phyloP scores from a whole-genome alignment of 2,329 filamentous ascomycete species.

The Fusarium lyarnte region DNA sequence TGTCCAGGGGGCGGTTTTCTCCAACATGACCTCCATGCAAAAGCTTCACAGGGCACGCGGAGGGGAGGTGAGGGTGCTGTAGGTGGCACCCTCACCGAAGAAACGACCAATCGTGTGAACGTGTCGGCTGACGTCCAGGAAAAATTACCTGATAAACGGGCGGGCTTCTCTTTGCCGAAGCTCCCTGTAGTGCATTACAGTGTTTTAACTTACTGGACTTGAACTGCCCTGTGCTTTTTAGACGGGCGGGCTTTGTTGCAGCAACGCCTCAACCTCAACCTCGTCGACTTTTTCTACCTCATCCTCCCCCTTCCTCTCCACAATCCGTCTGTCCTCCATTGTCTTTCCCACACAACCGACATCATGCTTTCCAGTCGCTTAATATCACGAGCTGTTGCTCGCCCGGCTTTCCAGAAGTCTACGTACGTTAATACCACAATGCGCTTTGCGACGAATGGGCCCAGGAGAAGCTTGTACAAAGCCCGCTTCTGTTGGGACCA shows the following conservation, averaged over 20 bases:
- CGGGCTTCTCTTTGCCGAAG: constrained; percentile 41
- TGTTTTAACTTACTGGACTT: constrained; percentile 1
- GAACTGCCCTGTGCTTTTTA: constrained; percentile 34
- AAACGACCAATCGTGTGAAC: constrained; percentile 14
- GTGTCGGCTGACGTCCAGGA: constrained; percentile 18
- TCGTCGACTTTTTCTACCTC: constrained; percentile 38
- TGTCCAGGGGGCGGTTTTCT: constrained; percentile 33
- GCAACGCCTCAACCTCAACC: constrained; percentile 40
- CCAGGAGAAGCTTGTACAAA: constrained; percentile 19
- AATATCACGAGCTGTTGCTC: constrained; percentile 66
- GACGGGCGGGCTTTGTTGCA: constrained; percentile 39
- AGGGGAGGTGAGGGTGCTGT: constrained; percentile 23
- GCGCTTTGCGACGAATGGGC: constrained; percentile 1
- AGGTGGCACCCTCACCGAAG: constrained; percentile 17
- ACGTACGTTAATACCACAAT: constrained; percentile 54
- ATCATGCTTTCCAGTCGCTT: constrained; percentile 69
- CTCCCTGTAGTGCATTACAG: constrained; percentile 28
- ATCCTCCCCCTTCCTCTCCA: constrained; percentile 30
- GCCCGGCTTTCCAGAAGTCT: constrained; percentile 64
- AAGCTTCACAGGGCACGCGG: background rate
- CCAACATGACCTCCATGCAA: background rate
- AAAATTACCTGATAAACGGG: constrained; percentile 39
- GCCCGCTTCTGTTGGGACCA: constrained; percentile 20
- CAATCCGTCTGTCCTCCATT: constrained; percentile 39
- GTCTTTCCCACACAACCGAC: constrained; percentile 40